Base-by-base conservation (phyloP, 164 flowering plant genomes). In the grape (Vitis vinifera) region DNA sequence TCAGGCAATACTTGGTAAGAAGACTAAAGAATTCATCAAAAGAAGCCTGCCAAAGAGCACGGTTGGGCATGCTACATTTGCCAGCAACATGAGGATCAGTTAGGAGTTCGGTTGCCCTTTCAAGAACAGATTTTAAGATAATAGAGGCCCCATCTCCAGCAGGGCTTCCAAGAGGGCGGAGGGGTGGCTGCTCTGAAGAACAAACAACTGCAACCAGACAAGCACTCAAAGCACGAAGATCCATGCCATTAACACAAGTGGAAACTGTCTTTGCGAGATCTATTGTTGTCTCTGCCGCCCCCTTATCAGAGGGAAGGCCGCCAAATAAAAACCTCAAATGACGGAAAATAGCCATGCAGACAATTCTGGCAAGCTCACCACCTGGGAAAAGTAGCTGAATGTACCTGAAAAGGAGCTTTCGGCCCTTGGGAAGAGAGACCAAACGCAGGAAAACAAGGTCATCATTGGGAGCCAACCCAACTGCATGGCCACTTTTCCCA, bases 131-230 rank as follows among this genome's bases (percentile, higher is more conserved):
- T 70, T 85, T 89, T 37, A 95, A 70, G 62, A 93, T 73, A 23
- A 88, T 66, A 5, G 98, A 82, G 0, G 97, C 91, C 53, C 97
- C 99, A 81, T 95, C 97, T 58, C 98, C 98, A 59, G 91, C 86
- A 67, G 90, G 52, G 72, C 94, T 91, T 60, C 98, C 97, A 61
- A 95, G 73, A 2, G 99, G 98, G 19, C 98, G 94, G 19, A 95
- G 91, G 1, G 97, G 99, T 4, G 99, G 97, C 81, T 87, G 97
- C 76, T 95, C 96, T 9, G 87, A 70, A 14, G 99, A 95, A 80
- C 97, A 93, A 55, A 90, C 97, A 4, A 92, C 98, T 11, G 98
- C 97, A 55, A 86, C 94, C 59, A 95, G 91, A 79, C 99, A 95
- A 51, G 94, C 91, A 79, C 97, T 88, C 2, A 91, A 82, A 14